A percentile compares a stretch with the other conserved stretches of the same genome.
Conservation (phyloP, 345 rosid genomes). For the Citrus sp. region DNA sequence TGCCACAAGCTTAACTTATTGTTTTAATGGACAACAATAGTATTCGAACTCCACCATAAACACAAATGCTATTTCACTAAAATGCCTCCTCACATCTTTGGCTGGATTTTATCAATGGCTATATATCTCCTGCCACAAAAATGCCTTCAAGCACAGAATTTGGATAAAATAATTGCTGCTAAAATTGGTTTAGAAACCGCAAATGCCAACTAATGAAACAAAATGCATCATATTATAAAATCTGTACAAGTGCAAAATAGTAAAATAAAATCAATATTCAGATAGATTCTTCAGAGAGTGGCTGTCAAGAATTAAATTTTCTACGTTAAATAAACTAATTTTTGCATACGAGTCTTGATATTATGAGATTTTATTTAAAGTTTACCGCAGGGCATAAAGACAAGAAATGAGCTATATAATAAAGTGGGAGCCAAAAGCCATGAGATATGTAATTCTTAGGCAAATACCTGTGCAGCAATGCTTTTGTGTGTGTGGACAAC, state of each 20-base stretch:
- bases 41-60: neutral
- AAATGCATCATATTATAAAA: neutral
- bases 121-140: neutral
- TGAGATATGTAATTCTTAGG: neutral
- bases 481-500: conserved; percentile 91
- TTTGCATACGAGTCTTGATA: neutral
- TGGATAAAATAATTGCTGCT: neutral
- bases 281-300: neutral
- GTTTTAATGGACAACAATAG: neutral
- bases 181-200: neutral
- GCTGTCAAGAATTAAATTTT: neutral
- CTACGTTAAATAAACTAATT: neutral
- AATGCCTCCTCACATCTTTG: neutral
- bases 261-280: neutral
- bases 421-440: neutral
- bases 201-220: neutral
- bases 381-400: neutral
- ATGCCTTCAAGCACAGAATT: neutral
- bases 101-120: neutral
- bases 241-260: neutral
- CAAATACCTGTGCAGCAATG: conserved; percentile 72
- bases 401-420: neutral
- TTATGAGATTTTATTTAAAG: neutral
- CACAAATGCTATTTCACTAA: neutral
- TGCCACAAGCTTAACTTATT: neutral